A percentile compares a stretch with the other conserved stretches of the same genome.
Conservation (phyloP, 768 basidiomycete species). For the Podaxis mareebaensis region DNA sequence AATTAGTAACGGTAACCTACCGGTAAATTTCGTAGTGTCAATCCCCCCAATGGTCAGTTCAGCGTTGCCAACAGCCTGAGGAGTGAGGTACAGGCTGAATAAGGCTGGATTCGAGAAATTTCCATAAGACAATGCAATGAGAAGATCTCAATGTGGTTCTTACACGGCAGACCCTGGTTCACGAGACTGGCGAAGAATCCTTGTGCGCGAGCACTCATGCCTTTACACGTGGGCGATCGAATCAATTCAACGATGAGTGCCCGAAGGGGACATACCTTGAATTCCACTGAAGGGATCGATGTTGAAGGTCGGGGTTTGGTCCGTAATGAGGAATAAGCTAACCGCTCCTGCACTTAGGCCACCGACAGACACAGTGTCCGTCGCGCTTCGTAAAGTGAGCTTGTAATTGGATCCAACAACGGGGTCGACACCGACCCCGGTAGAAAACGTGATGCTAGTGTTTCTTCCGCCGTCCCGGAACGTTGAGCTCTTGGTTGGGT, state of each 20-base stretch:
- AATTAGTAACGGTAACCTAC: conserved; percentile 26
- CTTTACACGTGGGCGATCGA: conserved; percentile 24
- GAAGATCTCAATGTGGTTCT: conserved; percentile 18
- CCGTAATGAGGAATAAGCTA: conserved; percentile 49
- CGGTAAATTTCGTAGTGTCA: conserved; percentile 51
- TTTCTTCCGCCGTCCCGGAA: conserved; percentile 45
- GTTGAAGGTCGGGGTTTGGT: conserved; percentile 52
- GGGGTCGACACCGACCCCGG: conserved; percentile 57
- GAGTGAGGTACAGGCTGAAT: conserved; percentile 54
- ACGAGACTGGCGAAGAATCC: conserved; percentile 53
- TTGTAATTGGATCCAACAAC: conserved; percentile 48
- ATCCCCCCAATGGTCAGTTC: conserved; percentile 57
- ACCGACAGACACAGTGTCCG: conserved; percentile 52
- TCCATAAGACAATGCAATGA: conserved; percentile 1
- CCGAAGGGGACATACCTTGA: conserved; percentile 35
- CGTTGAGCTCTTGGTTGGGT: conserved; percentile 49
- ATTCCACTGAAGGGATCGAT: conserved; percentile 60
- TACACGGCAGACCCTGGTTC: conserved; percentile 50
- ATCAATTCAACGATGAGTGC: background rate
- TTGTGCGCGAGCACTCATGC: conserved; percentile 49
- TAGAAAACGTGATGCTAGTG: conserved; percentile 50
- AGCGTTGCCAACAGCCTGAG: conserved; percentile 45
- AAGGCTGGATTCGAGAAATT: conserved; percentile 34
- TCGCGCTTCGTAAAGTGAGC: conserved; percentile 44
- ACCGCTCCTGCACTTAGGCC: conserved; percentile 38